Conservation (phyloP, 345 rosid species). For the Psidium friedrichsthalianum region DNA sequence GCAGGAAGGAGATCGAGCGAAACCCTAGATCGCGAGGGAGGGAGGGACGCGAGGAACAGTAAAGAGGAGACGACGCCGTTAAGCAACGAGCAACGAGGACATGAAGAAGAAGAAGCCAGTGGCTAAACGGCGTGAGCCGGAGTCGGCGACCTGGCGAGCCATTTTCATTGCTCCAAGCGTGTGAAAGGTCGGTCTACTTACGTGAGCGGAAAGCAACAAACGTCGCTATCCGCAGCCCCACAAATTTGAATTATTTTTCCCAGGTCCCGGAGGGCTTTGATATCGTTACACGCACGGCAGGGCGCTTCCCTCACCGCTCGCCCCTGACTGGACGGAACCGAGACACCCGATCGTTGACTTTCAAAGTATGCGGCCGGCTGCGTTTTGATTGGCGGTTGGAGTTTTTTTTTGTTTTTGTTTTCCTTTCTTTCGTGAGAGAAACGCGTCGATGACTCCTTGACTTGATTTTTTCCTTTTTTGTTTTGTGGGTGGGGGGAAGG, state of each 20-base stretch:
- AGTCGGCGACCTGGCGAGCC: neutral
- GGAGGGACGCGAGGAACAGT: neutral
- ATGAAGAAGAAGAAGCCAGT: neutral
- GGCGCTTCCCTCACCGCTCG: neutral
- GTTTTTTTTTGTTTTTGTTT: neutral
- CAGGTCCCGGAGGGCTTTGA: neutral
- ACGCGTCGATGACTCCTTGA: neutral
- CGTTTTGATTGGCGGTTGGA: neutral
- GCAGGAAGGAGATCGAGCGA: neutral
- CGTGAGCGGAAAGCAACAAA: neutral
- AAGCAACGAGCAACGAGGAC: neutral
- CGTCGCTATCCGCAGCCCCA: neutral
- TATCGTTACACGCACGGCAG: neutral
- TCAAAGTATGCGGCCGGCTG: neutral
- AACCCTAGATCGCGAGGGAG: neutral
- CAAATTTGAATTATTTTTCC: neutral
- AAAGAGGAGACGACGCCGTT: neutral
- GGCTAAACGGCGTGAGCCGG: neutral
- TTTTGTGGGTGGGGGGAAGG: no score
- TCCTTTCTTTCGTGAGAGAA: neutral
- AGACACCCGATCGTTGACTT: neutral
- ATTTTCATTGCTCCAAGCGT: neutral
- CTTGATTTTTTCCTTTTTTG: neutral
- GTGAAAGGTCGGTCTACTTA: neutral
- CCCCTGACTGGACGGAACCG: neutral